Base-by-base conservation (phyloP, 495 filamentous ascomycete species). In the Trichoderma asperelloides region DNA sequence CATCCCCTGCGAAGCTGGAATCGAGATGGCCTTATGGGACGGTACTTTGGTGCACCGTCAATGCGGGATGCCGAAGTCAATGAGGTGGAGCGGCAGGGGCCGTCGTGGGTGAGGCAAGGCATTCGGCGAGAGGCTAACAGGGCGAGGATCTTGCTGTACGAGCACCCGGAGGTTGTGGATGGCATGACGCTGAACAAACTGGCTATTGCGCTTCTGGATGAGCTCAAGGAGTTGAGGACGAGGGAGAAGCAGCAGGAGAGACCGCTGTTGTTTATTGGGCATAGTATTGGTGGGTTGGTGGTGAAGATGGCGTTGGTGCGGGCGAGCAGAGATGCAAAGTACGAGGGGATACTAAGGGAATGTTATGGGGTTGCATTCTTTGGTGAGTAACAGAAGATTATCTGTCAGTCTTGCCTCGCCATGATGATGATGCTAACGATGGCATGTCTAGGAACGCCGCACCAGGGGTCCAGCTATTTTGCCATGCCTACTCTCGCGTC, bases 301-400 rank as follows among this genome's bases (percentile, higher is more conserved):
- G 84, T 78, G 5, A 89, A 88, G 73, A 71, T 75, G 25, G 84
- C 84, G n/a, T 71, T 88, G n/a, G 76, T 82, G 4, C 74, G 76
- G 45, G 84, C 84, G 18, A 81, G 74, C 64, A 66, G 70, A 70
- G 72, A 77, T 51, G 55, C 70, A 62, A 70, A 71, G 69, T 72
- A 78, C 49, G 71, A 63, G 23, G 67, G 79, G 5, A 78, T 89
- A 15, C 77, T 82, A 39, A 80, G 79, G 39, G 83, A 81, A 69
- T 88, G 86, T 69, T 81, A 88, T 72, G 86, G 86, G 2, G 83
- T 89, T 27, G 83, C 82, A 0, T 89, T 90, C 69, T 84, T 85
- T 67, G 81, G 81, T 83, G 69, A 74, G 78, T 66, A 15, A 0
- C 5, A 2, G 28, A 63, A 25, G n/a, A 8, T 8, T 25, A 57